These are phyloP conservation scores for Cucumis hystrix DNA, from an alignment of 306 rosid species.

Conservation along the genomic window DNA sequence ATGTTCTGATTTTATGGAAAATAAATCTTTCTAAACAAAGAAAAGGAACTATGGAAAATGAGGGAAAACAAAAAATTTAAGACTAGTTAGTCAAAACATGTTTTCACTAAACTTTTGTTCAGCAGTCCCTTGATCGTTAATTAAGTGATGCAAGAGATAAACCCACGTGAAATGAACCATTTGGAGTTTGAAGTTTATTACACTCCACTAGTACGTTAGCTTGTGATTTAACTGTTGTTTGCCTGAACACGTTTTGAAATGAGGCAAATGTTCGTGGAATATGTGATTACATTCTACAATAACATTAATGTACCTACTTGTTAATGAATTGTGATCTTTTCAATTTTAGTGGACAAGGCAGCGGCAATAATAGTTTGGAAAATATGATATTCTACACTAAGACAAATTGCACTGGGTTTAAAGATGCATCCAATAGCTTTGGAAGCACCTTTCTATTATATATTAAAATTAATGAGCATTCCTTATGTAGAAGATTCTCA, in stretches of 20 bases:
- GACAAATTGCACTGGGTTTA: neutral
- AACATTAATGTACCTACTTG: neutral
- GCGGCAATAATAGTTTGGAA: neutral
- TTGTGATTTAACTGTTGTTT: neutral
- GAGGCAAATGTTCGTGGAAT: neutral
- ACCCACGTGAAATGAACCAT: neutral
- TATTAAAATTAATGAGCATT: neutral
- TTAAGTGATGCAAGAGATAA: neutral
- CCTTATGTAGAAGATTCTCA: conserved; percentile 4
- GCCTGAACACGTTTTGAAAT: neutral
- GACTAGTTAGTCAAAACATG: neutral
- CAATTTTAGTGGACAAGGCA: neutral
- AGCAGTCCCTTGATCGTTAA: neutral
- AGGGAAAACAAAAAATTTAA: neutral
- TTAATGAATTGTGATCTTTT: neutral
- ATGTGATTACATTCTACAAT: neutral
- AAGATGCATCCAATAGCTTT: neutral
- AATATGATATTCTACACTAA: neutral
- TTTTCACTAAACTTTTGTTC: neutral
- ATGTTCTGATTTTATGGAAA: neutral
- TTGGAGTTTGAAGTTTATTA: neutral
- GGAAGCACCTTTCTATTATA: neutral
- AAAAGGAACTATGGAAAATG: neutral
- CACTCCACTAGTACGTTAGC: neutral
- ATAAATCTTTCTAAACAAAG: neutral